Percentiles rank a stretch among this genome's conserved stretches.
These are phyloP conservation scores for Leucoagaricus sp. DNA, from an alignment of 1,284 basidiomycete genomes.

Conservation along the genomic window DNA sequence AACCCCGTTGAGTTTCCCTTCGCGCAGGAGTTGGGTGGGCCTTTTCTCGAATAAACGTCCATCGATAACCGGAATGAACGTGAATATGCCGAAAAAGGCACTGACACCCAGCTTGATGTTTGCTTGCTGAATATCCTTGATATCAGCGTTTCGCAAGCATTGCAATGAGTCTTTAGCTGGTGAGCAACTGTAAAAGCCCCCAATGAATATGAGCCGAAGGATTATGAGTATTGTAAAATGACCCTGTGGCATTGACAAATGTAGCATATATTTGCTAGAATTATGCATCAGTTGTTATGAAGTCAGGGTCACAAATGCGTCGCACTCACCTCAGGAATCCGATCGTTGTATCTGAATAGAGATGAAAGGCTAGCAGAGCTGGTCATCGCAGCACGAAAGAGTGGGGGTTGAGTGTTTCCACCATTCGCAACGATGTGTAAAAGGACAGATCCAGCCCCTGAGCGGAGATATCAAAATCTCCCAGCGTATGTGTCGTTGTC, in stretches of 20 bases:
- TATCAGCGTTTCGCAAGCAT: constrained; percentile 36
- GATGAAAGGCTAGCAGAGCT: constrained; percentile 46
- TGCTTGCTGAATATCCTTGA: constrained; percentile 29
- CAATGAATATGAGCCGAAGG: neutral
- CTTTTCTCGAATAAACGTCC: constrained; percentile 44
- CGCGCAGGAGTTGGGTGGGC: constrained; percentile 36
- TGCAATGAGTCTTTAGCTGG: constrained; percentile 29
- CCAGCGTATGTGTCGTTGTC: neutral
- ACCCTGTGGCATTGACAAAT: constrained; percentile 32
- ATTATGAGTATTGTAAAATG: neutral
- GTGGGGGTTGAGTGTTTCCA: constrained; percentile 35
- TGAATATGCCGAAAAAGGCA: constrained; percentile 43
- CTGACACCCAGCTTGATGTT: constrained; percentile 27
- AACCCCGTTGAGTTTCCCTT: constrained; percentile 42
- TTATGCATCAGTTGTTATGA: neutral
- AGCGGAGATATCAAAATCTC: neutral
- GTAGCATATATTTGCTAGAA: constrained; percentile 32
- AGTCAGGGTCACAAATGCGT: neutral
- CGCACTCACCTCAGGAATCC: constrained; percentile 44
- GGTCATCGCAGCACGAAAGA: constrained; percentile 45
- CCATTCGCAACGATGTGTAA: constrained; percentile 40
- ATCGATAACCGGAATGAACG: constrained; percentile 47
- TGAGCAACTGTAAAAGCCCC: constrained; percentile 32
- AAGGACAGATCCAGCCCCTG: constrained; percentile 37
- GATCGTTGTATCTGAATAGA: constrained; percentile 44